Evolutionary conservation across 192 early-diverging fungal genomes (phyloP).

Genomic region (Backusella tuberculispora): DNA sequence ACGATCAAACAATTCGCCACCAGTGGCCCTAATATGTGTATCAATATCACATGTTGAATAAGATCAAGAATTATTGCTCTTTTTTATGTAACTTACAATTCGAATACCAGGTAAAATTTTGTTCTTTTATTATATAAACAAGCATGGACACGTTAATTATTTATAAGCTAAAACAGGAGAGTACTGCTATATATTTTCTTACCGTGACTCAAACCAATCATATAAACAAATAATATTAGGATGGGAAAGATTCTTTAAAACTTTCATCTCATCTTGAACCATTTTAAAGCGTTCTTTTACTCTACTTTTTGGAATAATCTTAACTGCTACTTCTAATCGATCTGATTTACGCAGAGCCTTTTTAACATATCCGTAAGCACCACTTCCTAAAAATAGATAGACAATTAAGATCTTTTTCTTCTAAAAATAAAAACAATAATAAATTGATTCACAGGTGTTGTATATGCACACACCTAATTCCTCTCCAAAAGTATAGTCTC

Average conservation of each 20-base stretch:
- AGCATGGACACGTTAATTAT: too few species aligned
- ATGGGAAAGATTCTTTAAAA: slow-evolving; percentile 85
- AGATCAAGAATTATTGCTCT: background rate
- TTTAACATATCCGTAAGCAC: slow-evolving; percentile 77
- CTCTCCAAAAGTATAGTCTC: slow-evolving; percentile 65
- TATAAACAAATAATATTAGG: slow-evolving; percentile 87
- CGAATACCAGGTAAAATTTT: slow-evolving; percentile 77
- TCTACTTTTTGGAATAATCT: slow-evolving; percentile 88
- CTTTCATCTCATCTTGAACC: slow-evolving; percentile 93
- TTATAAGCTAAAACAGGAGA: background rate
- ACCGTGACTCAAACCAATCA: slow-evolving; percentile 71
- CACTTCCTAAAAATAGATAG: slow-evolving; percentile 35
- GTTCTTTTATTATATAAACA: slow-evolving; percentile 41
- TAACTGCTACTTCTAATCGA: slow-evolving; percentile 84
- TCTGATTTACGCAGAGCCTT: slow-evolving; percentile 65
- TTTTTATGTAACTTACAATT: slow-evolving; percentile 51
- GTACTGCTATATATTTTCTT: background rate
- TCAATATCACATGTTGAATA: background rate
- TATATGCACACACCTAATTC: slow-evolving; percentile 53
- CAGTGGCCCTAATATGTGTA: slow-evolving; percentile 54
- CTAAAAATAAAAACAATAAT: background rate
- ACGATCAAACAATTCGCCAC: slow-evolving; percentile 88
- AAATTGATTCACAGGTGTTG: background rate
- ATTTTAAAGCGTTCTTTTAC: slow-evolving; percentile 83
- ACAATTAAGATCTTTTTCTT: too few species aligned